Evolutionary conservation across 163 green algal genomes (phyloP), one percentile per base, ranked within the genome.

Genomic region (Scenedesmus sp.): DNA sequence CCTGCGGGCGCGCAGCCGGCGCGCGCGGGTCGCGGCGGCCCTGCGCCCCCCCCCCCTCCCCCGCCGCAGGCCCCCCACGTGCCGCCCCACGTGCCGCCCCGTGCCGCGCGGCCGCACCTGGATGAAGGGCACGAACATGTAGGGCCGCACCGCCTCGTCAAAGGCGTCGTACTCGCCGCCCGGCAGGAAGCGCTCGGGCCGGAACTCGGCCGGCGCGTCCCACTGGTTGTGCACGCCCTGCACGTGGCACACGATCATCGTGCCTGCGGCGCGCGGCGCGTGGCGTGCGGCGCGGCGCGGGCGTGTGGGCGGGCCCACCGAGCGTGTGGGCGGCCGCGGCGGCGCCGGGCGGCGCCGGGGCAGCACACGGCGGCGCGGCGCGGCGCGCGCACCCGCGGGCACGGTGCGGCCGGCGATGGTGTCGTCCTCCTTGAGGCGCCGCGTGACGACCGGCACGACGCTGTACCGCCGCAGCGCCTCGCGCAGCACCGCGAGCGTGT

Each of bases 401-500:
- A 98, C 78, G 39, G 69, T 62, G 60, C 94, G 72, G 3, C 93
- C 95, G 33, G 85, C 81, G 57, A 99, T 80, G 65, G 90, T 79
- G 70, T 96, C 92, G 63, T 97, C 86, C 44, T 86, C 80, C 29
- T 82, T 82, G 24, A 92, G 80, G 39, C 84, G 84, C 63, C 95
- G 89, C 5, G 90, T 96, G 4, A 99, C 91, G 31, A 98, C 91
- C 3, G 95, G 95, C 24, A 99, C 95, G 29, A 99, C 92, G 9
- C 83, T 92, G 85, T 98, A 98, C 82, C 95, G 64, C 39, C 75
- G 87, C 79, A 98, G 74, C 26, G 86, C 82, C 86, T 98, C 95
- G 86, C 97, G 97, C 24, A 98, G 87, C 51, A 91, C 89, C 0
- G 84, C 73, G 31, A 96, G 86, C 10, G 92, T 95, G 85, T 92